Base-by-base conservation (phyloP, 2,329 filamentous ascomycete genomes). In the Orbilia quercus region DNA sequence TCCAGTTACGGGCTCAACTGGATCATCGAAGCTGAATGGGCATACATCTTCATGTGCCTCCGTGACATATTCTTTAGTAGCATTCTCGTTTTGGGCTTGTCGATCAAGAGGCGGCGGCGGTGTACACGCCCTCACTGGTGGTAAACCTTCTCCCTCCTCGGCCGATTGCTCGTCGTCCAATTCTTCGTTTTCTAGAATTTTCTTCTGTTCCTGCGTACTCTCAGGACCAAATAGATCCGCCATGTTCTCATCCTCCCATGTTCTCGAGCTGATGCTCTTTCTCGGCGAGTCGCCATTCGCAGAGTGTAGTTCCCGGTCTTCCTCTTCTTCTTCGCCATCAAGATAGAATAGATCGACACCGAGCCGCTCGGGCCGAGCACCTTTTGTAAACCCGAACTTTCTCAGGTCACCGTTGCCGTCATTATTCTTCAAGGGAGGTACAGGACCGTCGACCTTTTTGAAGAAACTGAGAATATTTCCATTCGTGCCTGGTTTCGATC, bases 381-480 rank as follows among this genome's bases (percentile, higher is more conserved):
- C 69, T 34, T 73, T 73, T 22, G 57, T 62, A 20, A 73, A 73
- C 3, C 69, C 69, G 31, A 73, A 73, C 25, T 66, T 73, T 44
- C 69, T 59, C 11, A 73, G 60, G 14, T 73, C 69, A 2, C 60
- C 60, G 42, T 72, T 72, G 20, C 69, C 69, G 16, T 73, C 54
- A 7, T 38, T 53, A 16, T 73, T 51, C 12, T 72, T 55, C 12
- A 20, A 36, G 11, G 69, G 69, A 9, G 69, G 69, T 36, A 57
- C 22, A 6, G 69, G 69, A 14, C 69, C 69, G n/a, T 73, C 69
- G 12, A 73, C 42, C 18, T 73, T 73, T 38, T 73, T 73, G 31
- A 73, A 73, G 48, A 73, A 73, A 23, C 51, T 73, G n/a, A 66
- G 14, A 14, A 73, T 60, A 44, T 62, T 73, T n/a, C 69, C 60